Evolutionary conservation across 192 early-diverging fungal species (phyloP).

Genomic region (Rhizophagus sp.): DNA sequence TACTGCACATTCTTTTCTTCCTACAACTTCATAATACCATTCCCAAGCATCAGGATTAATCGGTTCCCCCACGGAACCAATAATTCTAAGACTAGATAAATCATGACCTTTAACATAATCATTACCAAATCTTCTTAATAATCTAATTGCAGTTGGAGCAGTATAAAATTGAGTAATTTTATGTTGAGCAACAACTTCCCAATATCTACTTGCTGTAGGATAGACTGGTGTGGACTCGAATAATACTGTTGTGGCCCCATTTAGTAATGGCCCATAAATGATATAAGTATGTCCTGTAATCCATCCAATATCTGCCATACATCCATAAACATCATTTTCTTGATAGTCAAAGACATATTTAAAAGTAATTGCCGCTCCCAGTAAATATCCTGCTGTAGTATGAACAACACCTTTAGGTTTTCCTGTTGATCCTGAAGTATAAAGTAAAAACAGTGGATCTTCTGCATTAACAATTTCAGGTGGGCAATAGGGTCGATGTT

Average conservation of each 20-base stretch:
- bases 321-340: slow-evolving; percentile 83
- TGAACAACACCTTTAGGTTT: slow-evolving; percentile 94
- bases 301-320: slow-evolving; percentile 96
- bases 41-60: slow-evolving; percentile 98
- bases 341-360: slow-evolving; percentile 97
- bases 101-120: slow-evolving; percentile 75
- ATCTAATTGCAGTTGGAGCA: slow-evolving; percentile 95
- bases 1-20: slow-evolving; percentile 82
- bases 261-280: slow-evolving; percentile 86
- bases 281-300: slow-evolving; percentile 89
- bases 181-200: slow-evolving; percentile 85
- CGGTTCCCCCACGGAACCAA: slow-evolving; percentile 96
- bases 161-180: slow-evolving; percentile 98
- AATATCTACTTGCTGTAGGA: slow-evolving; percentile 81
- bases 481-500: slow-evolving; percentile 86
- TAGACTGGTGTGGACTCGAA: slow-evolving; percentile 96
- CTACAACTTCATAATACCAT: slow-evolving; percentile 95
- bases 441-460: slow-evolving; percentile 94
- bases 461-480: slow-evolving; percentile 83
- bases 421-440: slow-evolving; percentile 91
- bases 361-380: slow-evolving; percentile 81
- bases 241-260: slow-evolving; percentile 88
- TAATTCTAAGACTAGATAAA: slow-evolving; percentile 81
- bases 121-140: slow-evolving; percentile 87
- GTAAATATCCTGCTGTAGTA: slow-evolving; percentile 92